phyloP scores from a whole-genome alignment of 2,329 filamentous ascomycete species.

The Tolypocladium paradoxum region DNA sequence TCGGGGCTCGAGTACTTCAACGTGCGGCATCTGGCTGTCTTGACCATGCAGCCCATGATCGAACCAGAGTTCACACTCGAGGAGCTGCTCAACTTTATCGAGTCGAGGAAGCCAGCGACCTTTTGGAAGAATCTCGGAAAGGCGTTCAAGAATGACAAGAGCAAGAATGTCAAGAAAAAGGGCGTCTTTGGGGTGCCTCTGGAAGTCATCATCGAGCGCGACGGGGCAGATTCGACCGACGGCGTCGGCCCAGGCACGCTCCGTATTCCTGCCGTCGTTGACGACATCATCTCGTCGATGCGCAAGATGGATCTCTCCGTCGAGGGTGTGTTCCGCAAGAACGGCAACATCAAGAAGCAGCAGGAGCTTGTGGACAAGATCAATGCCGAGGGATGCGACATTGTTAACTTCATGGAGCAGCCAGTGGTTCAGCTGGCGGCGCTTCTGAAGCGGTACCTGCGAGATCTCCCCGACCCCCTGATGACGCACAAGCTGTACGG shows the following conservation, averaged over 20 bases:
- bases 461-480: slow-evolving; percentile 87
- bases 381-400: slow-evolving; percentile 74
- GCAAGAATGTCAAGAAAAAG: slow-evolving; percentile 75
- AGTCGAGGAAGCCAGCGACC: slow-evolving; percentile 76
- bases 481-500: slow-evolving; percentile 91
- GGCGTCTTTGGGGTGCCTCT: slow-evolving; percentile 86
- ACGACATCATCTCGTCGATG: slow-evolving; percentile 90
- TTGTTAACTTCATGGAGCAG: slow-evolving; percentile 77
- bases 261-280: slow-evolving; percentile 86
- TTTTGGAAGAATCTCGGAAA: slow-evolving; percentile 99
- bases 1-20: slow-evolving; percentile 96
- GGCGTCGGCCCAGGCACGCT: slow-evolving; percentile 87
- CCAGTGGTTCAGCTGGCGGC: slow-evolving; percentile 91
- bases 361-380: slow-evolving; percentile 79
- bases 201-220: slow-evolving; percentile 80
- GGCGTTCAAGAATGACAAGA: slow-evolving; percentile 80
- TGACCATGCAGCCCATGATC: slow-evolving; percentile 88
- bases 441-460: slow-evolving; percentile 86
- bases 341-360: slow-evolving; percentile 92
- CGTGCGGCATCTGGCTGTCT: slow-evolving; percentile 83
- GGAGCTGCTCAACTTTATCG: slow-evolving; percentile 83
- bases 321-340: slow-evolving; percentile 97
- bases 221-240: slow-evolving; percentile 95
- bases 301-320: slow-evolving; percentile 98
- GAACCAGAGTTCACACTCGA: slow-evolving; percentile 89